Base-by-base conservation (phyloP, 345 rosid species). In the Pugionium dolabratum region DNA sequence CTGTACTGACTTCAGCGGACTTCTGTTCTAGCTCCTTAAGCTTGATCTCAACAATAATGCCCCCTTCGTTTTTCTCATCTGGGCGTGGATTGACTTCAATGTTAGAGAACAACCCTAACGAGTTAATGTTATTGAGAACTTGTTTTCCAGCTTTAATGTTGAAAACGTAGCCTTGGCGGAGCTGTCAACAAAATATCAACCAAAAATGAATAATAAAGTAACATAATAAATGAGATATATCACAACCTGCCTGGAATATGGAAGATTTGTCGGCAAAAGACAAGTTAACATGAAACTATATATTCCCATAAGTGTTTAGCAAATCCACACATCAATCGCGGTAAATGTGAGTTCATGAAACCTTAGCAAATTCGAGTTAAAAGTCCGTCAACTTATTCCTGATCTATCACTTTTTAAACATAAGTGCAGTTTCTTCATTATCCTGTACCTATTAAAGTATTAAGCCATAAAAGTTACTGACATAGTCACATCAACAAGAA, bases 1-100 rank as follows among this genome's bases (percentile, higher is more conserved):
- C 99, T 0, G 96, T 85, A 75, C 95, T 88, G 66, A 91, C 96
- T 89, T 95, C 99, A 79, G 99, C 99, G 39, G 97, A 90, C 78
- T 88, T 94, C 71, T 86, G 97, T 59, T 95, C 97, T 25, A 95
- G 80, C 76, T 95, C 99, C 75, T 95, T 91, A 35, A 95, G 94
- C 76, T 91, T 95, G 66, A 95, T 89, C 84, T 95, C 99, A 44
- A 95, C 99, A 70, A 91, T 78, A 62, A 95, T 95, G 59, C 97
- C 97, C 48, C 93, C 99, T 69, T 95, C 99, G 32, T 80, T 88
- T 84, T 95, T 87, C 79, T 95, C 99, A 77, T 95, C 99, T 59
- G 88, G 95, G 35, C 91, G 85, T 49, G 97, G 97, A 64, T 88
- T 95, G 45, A 95, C 99, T 80, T 91, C 97, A 32, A 94, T 94